Evolutionary conservation across 2,329 filamentous ascomycete species (phyloP).

Genomic region (Fusarium piperis): DNA sequence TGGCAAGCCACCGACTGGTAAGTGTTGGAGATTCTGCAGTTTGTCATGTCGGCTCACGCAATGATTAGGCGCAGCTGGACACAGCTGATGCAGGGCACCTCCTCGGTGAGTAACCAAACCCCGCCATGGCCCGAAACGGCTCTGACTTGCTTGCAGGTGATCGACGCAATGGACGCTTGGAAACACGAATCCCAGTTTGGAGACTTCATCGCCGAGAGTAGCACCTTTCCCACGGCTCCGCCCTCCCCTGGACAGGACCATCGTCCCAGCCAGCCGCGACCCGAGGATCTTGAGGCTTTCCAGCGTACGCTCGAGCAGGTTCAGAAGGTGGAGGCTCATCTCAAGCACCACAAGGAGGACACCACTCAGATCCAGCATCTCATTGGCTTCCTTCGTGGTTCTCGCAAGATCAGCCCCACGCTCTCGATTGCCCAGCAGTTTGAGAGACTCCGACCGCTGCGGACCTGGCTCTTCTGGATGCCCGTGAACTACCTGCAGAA

Average conservation of each 20-base stretch:
- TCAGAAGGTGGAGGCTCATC: conserved; percentile 72
- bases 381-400: conserved; percentile 76
- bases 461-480: conserved; percentile 96
- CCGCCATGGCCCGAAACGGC: neutral
- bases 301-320: conserved; percentile 74
- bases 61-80: conserved; percentile 86
- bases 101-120: conserved; percentile 70
- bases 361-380: conserved; percentile 74
- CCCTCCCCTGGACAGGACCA: conserved; percentile 69
- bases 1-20: conserved; percentile 98
- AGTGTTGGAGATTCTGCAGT: conserved; percentile 45
- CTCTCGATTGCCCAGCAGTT: conserved; percentile 86
- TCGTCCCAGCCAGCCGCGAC: conserved; percentile 69
- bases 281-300: conserved; percentile 76
- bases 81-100: conserved; percentile 90
- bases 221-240: conserved; percentile 75
- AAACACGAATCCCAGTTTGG: conserved; percentile 88
- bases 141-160: conserved; percentile 66
- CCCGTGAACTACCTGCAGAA: conserved; percentile 85
- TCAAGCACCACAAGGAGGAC: conserved; percentile 76
- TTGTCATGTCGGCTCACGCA: conserved; percentile 33
- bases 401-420: conserved; percentile 75
- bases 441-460: conserved; percentile 85
- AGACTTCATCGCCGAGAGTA: conserved; percentile 83
- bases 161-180: conserved; percentile 91